Evolutionary conservation across 805 yeast genomes (phyloP).

Genomic region (Monosporozyma yasuniensis): DNA sequence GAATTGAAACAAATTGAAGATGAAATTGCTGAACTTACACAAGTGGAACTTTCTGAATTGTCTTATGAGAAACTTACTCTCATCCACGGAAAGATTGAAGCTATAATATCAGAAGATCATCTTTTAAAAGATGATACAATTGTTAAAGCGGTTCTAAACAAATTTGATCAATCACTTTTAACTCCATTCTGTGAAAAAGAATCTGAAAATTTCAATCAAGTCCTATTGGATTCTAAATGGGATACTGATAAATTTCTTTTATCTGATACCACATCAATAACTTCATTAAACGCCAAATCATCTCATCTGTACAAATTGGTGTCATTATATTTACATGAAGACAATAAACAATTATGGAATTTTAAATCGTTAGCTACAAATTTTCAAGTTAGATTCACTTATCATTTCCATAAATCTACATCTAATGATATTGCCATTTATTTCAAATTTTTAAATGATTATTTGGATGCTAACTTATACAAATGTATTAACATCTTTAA

Average conservation of each 20-base stretch:
- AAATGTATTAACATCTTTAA: constrained; percentile 35
- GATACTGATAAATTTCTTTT: constrained; percentile 18
- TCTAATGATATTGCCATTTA: constrained; percentile 44
- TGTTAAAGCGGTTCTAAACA: not conserved
- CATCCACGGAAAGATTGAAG: constrained; percentile 6
- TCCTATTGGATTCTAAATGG: constrained; percentile 24
- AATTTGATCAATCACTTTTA: constrained; percentile 11
- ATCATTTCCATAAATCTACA: constrained; percentile 42
- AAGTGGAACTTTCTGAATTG: not conserved
- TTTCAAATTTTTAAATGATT: constrained; percentile 40
- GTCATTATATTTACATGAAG: constrained; percentile 7
- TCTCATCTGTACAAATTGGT: constrained; percentile 16
- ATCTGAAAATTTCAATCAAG: constrained; percentile 10
- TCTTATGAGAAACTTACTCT: constrained; percentile 5
- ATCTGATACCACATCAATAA: constrained; percentile 11
- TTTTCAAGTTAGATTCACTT: constrained; percentile 41
- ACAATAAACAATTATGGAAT: constrained; percentile 33
- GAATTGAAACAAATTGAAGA: constrained; percentile 3
- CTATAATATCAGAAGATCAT: constrained; percentile 3
- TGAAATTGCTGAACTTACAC: constrained; percentile 3
- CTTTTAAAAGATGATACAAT: not conserved
- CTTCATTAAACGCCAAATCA: constrained; percentile 13
- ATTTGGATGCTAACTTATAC: constrained; percentile 34
- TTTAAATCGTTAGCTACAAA: constrained; percentile 38
- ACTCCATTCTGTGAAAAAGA: constrained; percentile 8